Evolutionary conservation across 148 eudicot genomes (phyloP), one percentile per base, ranked within the genome.

Genomic region (Pouteria glomerata): DNA sequence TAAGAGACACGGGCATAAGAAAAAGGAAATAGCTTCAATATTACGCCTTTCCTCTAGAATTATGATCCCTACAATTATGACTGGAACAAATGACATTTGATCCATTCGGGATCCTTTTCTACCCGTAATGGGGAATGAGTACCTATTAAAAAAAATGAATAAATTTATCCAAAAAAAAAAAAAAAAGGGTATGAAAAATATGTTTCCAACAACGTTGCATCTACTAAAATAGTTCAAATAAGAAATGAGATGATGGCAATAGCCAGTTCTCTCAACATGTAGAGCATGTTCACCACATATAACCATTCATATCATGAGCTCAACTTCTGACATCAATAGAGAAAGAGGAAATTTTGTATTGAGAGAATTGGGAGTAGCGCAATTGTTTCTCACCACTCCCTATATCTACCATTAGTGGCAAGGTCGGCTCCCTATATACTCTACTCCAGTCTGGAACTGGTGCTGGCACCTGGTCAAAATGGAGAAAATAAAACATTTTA

Each of bases 351-450:
- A 27, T 19, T 70, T 19, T 70, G 37, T 24, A 18, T 16, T 21
- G 21, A n/a, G 57, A 12, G 26, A 6, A 66, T n/a, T 15, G 66
- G 26, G 3, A 42, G 21, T 39, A 31, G 29, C n/a, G 35, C 50
- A 56, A 29, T 39, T 47, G 70, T 51, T 31, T 35, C 21, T 75
- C 87, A 95, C 99, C 99, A 74, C 89, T 83, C 23, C 97, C 99
- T 73, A 95, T 85, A 81, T 95, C 99, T 75, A 95, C 92, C 81
- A 83, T 84, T 41, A 95, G 80, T 18, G 99, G 99, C 79, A 89
- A 76, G 3, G 78, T 85, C 6, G 88, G 47, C 71, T 95, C 90
- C 57, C 75, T 65, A 48, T 78, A 95, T 16, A 89, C 94, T 63
- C 71, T 86, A 83, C 83, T 84, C 99, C 99, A 95, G 69, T 90